These are phyloP conservation scores for Suillus brevipes DNA, from an alignment of 768 basidiomycete genomes.

Conservation along the genomic window DNA sequence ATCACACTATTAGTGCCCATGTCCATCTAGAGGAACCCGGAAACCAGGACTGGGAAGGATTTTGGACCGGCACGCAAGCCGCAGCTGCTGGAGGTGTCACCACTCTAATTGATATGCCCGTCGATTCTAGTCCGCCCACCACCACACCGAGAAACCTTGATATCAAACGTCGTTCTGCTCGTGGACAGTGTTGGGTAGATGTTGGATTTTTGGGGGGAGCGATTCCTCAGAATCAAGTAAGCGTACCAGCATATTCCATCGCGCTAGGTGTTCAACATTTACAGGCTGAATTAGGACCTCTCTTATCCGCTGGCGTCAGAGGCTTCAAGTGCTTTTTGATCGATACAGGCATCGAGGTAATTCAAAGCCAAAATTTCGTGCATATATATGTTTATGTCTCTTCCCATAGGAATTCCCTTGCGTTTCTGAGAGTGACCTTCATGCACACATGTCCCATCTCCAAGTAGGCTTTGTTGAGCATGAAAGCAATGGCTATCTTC, in stretches of 20 bases:
- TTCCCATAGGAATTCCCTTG: constrained; percentile 83
- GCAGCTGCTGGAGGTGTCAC: constrained; percentile 93
- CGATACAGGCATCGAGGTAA: constrained; percentile 90
- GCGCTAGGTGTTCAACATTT: background rate
- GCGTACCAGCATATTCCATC: constrained; percentile 12
- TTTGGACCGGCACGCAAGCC: constrained; percentile 89
- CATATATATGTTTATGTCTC: constrained; percentile 8
- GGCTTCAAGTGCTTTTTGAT: constrained; percentile 98
- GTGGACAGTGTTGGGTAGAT: constrained; percentile 74
- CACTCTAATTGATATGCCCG: constrained; percentile 94
- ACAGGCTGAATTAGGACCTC: constrained; percentile 70
- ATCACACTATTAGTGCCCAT: constrained; percentile 56
- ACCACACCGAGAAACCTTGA: constrained; percentile 78
- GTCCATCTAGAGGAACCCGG: constrained; percentile 96
- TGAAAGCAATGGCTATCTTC: constrained; percentile 5
- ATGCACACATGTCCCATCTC: constrained; percentile 68
- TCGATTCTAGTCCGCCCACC: constrained; percentile 96
- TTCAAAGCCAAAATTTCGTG: background rate
- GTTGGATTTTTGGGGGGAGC: constrained; percentile 85
- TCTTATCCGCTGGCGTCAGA: constrained; percentile 79
- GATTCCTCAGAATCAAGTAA: constrained; percentile 86
- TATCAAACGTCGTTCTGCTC: constrained; percentile 68
- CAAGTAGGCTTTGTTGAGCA: constrained; percentile 45
- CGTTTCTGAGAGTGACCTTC: constrained; percentile 70
- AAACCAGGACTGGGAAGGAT: constrained; percentile 92